Conservation (phyloP, 2,329 filamentous ascomycete genomes). For the Cercospora sp. region DNA sequence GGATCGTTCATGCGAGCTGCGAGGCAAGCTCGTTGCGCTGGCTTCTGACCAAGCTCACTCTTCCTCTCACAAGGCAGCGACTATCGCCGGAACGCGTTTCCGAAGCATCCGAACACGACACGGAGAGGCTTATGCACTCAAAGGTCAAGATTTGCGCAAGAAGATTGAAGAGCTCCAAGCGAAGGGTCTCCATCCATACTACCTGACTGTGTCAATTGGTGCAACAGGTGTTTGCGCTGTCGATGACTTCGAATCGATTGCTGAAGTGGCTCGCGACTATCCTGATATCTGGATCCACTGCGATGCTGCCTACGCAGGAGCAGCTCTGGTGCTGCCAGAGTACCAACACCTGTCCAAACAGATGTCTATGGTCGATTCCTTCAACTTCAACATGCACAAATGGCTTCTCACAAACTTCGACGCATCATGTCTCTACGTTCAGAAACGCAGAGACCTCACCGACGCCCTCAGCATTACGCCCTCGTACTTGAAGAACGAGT, state of each 20-base stretch:
- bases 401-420: conserved; percentile 96
- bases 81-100: conserved; percentile 82
- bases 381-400: conserved; percentile 97
- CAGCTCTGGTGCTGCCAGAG: conserved; percentile 78
- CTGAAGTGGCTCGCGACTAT: conserved; percentile 55
- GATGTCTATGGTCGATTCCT: conserved; percentile 74
- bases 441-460: conserved; percentile 72
- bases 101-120: conserved; percentile 65
- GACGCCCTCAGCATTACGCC: conserved; percentile 76
- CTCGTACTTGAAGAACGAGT: conserved; percentile 78
- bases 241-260: conserved; percentile 75
- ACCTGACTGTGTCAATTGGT: conserved; percentile 78
- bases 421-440: conserved; percentile 76
- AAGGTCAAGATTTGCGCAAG: conserved; percentile 60
- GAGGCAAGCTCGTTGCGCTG: conserved; percentile 75
- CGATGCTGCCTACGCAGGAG: conserved; percentile 89
- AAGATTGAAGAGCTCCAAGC: conserved; percentile 66
- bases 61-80: conserved; percentile 81
- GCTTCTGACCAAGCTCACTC: conserved; percentile 79
- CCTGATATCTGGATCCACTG: conserved; percentile 83
- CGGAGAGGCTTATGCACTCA: conserved; percentile 69
- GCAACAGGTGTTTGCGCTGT: conserved; percentile 86
- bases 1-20: conserved; percentile 66
- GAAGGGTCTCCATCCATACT: conserved; percentile 79
- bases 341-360: conserved; percentile 67